Evolutionary conservation across 2,329 filamentous ascomycete species (phyloP), one percentile per base, ranked within the genome.

Genomic region (Neoscytalidium dimidiatum): DNA sequence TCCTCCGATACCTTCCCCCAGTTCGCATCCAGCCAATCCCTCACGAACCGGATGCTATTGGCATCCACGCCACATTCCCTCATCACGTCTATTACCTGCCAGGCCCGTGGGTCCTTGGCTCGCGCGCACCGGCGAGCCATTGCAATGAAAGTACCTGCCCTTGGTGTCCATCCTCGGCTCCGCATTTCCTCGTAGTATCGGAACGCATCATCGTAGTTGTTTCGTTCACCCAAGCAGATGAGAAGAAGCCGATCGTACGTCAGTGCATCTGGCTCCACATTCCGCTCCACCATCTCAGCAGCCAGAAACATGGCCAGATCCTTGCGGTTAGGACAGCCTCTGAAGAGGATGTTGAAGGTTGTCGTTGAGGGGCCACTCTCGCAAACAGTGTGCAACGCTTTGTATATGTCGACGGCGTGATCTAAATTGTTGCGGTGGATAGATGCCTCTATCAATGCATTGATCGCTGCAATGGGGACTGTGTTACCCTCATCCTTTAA

Each of bases 221-320:
- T 43, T 21, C 31, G 44, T 21, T 64, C 62, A 17, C 29, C 38
- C 5, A 86, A 68, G 70, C 87, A 90, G 48, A 87, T 80, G 13
- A 87, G 73, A 17, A 90, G 83, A 11, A 90, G 77, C 4, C 84
- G 80, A 68, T 90, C 87, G 68, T 90, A 90, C 0, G 88, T 90
- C 19, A 83, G 68, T n/a, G 76, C 71, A 66, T 88, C 81, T 0
- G 88, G 86, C 17, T 78, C 70, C 29, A 90, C 75, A 7, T 79
- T 78, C 8, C 88, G 76, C 9, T 83, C 80, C 5, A 83, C 78
- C 83, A 91, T 88, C 70, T 91, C 88, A 17, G 83, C 80, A 9
- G 86, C 83, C 1, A 90, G 75, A 70, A 87, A 89, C 75, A 88
- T 86, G 49, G 86, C 86, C 5, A 84, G 77, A 41, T 84, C 79